These are phyloP conservation scores for Pleurotus eryngii DNA, from an alignment of 768 basidiomycete species.

Conservation along the genomic window DNA sequence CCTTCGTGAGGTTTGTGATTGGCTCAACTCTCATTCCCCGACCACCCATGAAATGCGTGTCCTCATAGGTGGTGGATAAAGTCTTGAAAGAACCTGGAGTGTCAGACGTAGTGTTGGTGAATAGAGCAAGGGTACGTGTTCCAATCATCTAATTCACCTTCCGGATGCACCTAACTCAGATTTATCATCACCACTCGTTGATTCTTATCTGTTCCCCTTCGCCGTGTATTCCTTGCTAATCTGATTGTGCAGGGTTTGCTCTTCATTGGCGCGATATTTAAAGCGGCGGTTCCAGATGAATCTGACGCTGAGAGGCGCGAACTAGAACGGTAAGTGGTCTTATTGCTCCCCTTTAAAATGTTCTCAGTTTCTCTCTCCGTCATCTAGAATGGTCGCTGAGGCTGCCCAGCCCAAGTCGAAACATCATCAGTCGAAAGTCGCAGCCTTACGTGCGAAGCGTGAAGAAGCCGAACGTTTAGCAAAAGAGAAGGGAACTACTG, in stretches of 20 bases:
- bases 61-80: constrained; percentile 61
- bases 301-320: constrained; percentile 92
- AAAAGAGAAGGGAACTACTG: constrained; percentile 19
- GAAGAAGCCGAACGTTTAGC: constrained; percentile 26
- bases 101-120: constrained; percentile 66
- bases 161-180: no score
- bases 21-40: constrained; percentile 1
- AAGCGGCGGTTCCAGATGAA: constrained; percentile 79
- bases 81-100: constrained; percentile 80
- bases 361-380: constrained; percentile 8
- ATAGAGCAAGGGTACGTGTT: constrained; percentile 75
- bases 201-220: no score
- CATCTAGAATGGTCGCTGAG: constrained; percentile 76
- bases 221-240: background rate
- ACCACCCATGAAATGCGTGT: background rate
- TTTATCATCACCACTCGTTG: no score
- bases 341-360: background rate
- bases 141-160: no score
- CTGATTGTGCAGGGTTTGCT: constrained; percentile 63
- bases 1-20: constrained; percentile 53
- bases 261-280: constrained; percentile 87
- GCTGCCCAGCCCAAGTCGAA: constrained; percentile 74
- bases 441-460: background rate
- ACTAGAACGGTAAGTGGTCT: constrained; percentile 73
- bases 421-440: constrained; percentile 27